phyloP scores from a whole-genome alignment of 2,329 filamentous ascomycete species.

The Metarhizium humberi region DNA sequence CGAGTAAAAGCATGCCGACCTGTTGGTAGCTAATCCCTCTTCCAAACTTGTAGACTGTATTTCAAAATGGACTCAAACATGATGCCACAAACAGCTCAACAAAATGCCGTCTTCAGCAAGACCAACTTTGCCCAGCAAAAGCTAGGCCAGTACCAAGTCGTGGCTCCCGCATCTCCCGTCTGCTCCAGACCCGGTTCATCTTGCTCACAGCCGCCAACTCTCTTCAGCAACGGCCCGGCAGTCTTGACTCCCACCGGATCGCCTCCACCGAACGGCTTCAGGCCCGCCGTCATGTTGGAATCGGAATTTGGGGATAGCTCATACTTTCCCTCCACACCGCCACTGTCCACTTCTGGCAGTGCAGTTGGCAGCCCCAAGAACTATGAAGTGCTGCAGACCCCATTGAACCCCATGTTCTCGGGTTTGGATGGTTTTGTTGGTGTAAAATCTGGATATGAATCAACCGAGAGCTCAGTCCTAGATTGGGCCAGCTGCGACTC shows the following conservation, averaged over 20 bases:
- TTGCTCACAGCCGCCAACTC: constrained; percentile 50
- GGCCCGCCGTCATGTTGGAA: constrained; percentile 71
- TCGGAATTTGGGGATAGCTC: constrained; percentile 62
- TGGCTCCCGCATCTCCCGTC: constrained; percentile 48
- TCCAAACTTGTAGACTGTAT: constrained; percentile 6
- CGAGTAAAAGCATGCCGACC: neutral
- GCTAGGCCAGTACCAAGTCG: constrained; percentile 39
- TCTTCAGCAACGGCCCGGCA: constrained; percentile 48
- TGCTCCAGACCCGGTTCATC: constrained; percentile 59
- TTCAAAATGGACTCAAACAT: constrained; percentile 55
- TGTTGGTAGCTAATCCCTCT: neutral
- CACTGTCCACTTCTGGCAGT: constrained; percentile 77
- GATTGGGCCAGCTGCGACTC: constrained; percentile 73
- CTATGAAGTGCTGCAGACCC: constrained; percentile 71
- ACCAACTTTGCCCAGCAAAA: constrained; percentile 7
- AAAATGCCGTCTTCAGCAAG: constrained; percentile 70
- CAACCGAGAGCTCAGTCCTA: constrained; percentile 63
- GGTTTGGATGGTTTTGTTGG: constrained; percentile 54
- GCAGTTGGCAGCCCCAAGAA: constrained; percentile 77
- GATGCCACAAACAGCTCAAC: constrained; percentile 54
- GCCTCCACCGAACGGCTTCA: constrained; percentile 63
- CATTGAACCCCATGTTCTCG: constrained; percentile 71
- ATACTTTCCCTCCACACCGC: constrained; percentile 78
- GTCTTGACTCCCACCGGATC: constrained; percentile 69
- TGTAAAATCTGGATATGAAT: constrained; percentile 62